Evolutionary conservation across 2,329 filamentous ascomycete genomes (phyloP).

Genomic region (Nemania serpens): DNA sequence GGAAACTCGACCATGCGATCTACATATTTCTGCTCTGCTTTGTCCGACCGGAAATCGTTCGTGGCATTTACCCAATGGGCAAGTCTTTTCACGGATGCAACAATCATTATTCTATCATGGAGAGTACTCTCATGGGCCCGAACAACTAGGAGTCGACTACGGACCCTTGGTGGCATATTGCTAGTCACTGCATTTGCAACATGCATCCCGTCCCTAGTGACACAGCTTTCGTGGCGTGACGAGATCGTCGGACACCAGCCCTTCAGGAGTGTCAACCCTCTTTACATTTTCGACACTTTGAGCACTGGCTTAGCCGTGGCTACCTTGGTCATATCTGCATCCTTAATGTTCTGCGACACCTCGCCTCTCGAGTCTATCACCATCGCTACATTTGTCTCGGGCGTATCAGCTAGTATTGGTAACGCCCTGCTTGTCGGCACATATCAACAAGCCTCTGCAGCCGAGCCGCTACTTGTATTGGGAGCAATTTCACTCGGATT

Average conservation of each 20-base stretch:
- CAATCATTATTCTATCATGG: slow-evolving; percentile 55
- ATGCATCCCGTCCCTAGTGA: slow-evolving; percentile 44
- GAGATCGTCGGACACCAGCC: slow-evolving; percentile 35
- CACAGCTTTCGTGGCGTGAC: slow-evolving; percentile 38
- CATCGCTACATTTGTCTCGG: slow-evolving; percentile 51
- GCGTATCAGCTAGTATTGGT: slow-evolving; percentile 43
- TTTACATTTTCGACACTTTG: slow-evolving; percentile 55
- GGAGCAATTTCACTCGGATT: slow-evolving; percentile 49
- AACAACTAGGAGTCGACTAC: slow-evolving; percentile 53
- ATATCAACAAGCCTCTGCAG: slow-evolving; percentile 50
- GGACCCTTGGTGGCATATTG: slow-evolving; percentile 50
- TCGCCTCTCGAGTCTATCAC: slow-evolving; percentile 50
- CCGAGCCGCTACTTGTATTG: slow-evolving; percentile 46
- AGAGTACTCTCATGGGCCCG: slow-evolving; percentile 56
- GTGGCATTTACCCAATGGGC: slow-evolving; percentile 50
- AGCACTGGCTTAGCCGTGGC: slow-evolving; percentile 54
- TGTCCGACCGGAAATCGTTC: slow-evolving; percentile 45
- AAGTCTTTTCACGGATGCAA: slow-evolving; percentile 52
- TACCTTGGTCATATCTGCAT: slow-evolving; percentile 49
- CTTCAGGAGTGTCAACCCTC: slow-evolving; percentile 46
- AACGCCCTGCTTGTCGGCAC: slow-evolving; percentile 48
- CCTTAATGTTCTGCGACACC: slow-evolving; percentile 53
- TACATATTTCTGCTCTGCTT: slow-evolving; percentile 56
- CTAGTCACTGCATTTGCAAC: slow-evolving; percentile 47
- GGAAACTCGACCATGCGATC: slow-evolving; percentile 48